A percentile compares a stretch with the other conserved stretches of the same genome.
These are phyloP conservation scores for Polytolypa hystricis DNA, from an alignment of 2,329 filamentous ascomycete species.

Conservation along the genomic window DNA sequence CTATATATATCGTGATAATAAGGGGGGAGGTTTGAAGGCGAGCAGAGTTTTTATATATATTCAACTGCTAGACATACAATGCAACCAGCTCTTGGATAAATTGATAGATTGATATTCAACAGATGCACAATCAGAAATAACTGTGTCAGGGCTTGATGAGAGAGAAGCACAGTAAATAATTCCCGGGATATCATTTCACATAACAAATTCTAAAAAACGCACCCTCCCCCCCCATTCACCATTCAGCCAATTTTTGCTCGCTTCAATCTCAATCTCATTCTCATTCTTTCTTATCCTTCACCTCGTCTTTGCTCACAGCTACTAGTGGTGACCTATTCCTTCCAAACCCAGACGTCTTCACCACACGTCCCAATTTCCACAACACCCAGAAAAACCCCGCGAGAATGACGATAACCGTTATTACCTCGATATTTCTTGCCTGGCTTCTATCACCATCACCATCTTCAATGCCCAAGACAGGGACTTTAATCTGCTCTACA, in stretches of 20 bases:
- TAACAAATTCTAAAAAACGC: too few species aligned
- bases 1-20: neutral
- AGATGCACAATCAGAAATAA: too few species aligned
- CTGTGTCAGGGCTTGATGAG: too few species aligned
- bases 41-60: too few species aligned
- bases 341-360: conserved; percentile 16
- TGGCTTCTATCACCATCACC: conserved; percentile 32
- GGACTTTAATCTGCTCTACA: conserved; percentile 48
- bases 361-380: conserved; percentile 42
- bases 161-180: too few species aligned
- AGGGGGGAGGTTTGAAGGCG: too few species aligned
- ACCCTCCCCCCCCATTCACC: neutral
- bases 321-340: neutral
- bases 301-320: conserved; percentile 6
- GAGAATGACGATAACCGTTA: conserved; percentile 49
- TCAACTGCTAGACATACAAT: too few species aligned
- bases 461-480: conserved; percentile 49
- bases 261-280: neutral
- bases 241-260: too few species aligned
- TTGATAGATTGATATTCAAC: too few species aligned
- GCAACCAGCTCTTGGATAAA: too few species aligned
- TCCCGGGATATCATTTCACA: too few species aligned
- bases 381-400: conserved; percentile 61
- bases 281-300: conserved; percentile 8
- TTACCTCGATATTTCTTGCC: conserved; percentile 33